Conservation (phyloP, 306 rosid genomes). For the Sechiopsis laciniata region DNA sequence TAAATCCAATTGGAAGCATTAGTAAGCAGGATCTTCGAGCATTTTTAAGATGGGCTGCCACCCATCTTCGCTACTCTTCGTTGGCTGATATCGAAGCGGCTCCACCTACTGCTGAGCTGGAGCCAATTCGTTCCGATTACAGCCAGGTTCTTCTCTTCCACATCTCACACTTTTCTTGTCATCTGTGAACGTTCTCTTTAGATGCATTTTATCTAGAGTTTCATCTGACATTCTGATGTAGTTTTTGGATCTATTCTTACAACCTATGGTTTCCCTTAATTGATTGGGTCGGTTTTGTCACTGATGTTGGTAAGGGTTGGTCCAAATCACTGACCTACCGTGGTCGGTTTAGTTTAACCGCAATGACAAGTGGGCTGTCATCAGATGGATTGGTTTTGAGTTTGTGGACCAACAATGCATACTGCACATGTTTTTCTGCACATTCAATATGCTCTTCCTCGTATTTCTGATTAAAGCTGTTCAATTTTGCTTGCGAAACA, state of each 20-base stretch:
- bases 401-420: too few species aligned
- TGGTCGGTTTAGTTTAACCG: too few species aligned
- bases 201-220: not conserved
- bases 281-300: not conserved
- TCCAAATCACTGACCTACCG: not conserved
- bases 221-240: not conserved
- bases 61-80: conserved; percentile 70
- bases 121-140: conserved; percentile 87
- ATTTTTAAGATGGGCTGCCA: conserved; percentile 84
- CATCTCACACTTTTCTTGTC: not conserved
- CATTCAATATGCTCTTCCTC: not conserved
- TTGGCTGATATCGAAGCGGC: conserved; percentile 89
- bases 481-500: conserved; percentile 20
- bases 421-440: too few species aligned
- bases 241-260: not conserved
- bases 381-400: too few species aligned
- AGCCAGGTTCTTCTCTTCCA: conserved; percentile 53
- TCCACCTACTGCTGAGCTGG: conserved; percentile 97
- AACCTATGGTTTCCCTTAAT: not conserved
- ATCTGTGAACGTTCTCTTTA: not conserved
- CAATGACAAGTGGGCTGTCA: too few species aligned
- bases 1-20: conserved; percentile 89
- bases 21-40: conserved; percentile 86
- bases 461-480: not conserved
- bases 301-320: not conserved